Base-by-base conservation (phyloP, 805 yeast species). In the Candida anglica region DNA sequence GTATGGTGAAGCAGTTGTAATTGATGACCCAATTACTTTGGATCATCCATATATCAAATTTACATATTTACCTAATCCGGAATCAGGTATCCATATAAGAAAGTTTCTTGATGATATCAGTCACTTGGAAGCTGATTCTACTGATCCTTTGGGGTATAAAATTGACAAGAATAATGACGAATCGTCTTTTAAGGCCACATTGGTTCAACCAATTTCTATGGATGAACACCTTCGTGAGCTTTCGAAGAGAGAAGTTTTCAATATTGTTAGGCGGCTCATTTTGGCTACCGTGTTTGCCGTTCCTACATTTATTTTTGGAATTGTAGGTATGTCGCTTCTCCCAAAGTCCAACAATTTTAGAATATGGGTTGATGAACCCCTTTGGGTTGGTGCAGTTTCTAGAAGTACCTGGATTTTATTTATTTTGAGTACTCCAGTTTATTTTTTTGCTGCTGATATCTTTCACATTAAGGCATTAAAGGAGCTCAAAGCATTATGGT, bases 391-490 rank as follows among this genome's bases (percentile, higher is more conserved):
- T 0, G 71, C 73, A 42, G 81, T 72, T 1, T 61, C 80, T 1
- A 53, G 86, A 30, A 74, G 69, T 37, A 70, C 74, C n/a, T 81
- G 88, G 86, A 69, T 79, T 5, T 55, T 83, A 34, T 69, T 84
- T 37, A 54, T 79, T 27, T 56, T 82, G 35, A 70, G 88, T 29
- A 79, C 91, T 0, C 87, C 88, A 0, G 81, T 81, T 1, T 84
- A 81, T 48, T 79, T 84, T 48, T 79, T 77, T 52, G 81, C 85
- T 0, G 89, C 85, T 16, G 85, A 79, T 47, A 67, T 79, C 2
- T 84, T 83, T 58, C 93, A 84, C 46, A 45, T 60, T 10, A 84
- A 82, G 47, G 85, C 91, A 0, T 10, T 76, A 19, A 70, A 69
- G 32, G 91, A 83, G 47, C 42, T 83, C 2, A 48, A 64, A 35